Percentiles rank a stretch among this genome's conserved stretches.
These are phyloP conservation scores for Coemansia sp. DNA, from an alignment of 192 early-diverging fungal species.

Conservation along the genomic window DNA sequence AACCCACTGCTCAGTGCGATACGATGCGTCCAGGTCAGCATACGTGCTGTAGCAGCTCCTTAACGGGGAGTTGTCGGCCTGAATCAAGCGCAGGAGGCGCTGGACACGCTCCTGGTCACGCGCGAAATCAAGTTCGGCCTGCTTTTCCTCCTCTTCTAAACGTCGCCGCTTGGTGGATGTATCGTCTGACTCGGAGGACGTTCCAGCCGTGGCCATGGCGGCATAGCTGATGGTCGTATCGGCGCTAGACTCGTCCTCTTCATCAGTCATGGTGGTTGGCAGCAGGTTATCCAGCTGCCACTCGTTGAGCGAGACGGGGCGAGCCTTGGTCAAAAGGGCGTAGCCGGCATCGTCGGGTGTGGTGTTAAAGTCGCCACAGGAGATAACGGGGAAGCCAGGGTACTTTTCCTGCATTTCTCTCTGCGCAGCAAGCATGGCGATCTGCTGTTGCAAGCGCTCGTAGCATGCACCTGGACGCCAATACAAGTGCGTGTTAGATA, in stretches of 20 bases:
- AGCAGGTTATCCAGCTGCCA: conserved; percentile 51
- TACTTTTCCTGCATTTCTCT: conserved; percentile 29
- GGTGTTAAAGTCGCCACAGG: conserved; percentile 58
- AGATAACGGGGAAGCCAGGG: conserved; percentile 16
- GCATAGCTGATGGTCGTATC: conserved; percentile 30
- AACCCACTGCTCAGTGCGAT: conserved; percentile 45
- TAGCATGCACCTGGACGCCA: conserved; percentile 46
- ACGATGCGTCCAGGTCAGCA: conserved; percentile 38
- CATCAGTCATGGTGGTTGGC: conserved; percentile 10
- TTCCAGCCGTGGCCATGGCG: conserved; percentile 15
- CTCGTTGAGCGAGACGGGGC: conserved; percentile 51
- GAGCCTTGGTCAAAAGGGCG: conserved; percentile 53
- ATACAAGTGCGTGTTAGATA: conserved; percentile 50
- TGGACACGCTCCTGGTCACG: conserved; percentile 28
- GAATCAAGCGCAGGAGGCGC: conserved; percentile 18
- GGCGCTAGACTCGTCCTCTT: not conserved
- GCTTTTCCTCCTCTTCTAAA: conserved; percentile 31
- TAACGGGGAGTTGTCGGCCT: conserved; percentile 20
- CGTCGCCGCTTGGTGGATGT: conserved; percentile 14
- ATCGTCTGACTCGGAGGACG: conserved; percentile 15
- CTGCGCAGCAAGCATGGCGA: conserved; percentile 25
- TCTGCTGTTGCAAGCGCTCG: conserved; percentile 51
- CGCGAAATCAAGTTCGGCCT: conserved; percentile 22
- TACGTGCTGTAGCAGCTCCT: conserved; percentile 46
- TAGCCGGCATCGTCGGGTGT: conserved; percentile 63